Percentiles rank a stretch among this genome's conserved stretches.
These are phyloP conservation scores for Pisolithus marmoratus DNA, from an alignment of 768 basidiomycete species.

Conservation along the genomic window DNA sequence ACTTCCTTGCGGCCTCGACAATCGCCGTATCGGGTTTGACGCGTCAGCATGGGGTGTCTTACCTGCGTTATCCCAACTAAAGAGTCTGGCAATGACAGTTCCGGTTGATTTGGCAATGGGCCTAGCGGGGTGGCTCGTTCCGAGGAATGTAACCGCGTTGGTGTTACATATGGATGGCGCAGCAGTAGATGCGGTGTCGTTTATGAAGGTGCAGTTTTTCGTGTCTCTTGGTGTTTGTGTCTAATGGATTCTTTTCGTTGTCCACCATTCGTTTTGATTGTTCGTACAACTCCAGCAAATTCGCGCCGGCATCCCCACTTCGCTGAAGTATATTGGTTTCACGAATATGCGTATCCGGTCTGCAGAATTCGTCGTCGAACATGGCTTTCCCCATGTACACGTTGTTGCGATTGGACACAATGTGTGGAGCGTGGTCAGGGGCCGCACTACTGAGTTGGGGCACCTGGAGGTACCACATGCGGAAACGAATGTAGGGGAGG, in stretches of 20 bases:
- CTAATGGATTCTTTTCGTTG: background rate
- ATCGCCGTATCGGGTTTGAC: slow-evolving; percentile 57
- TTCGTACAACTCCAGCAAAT: slow-evolving; percentile 42
- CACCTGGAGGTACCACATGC: background rate
- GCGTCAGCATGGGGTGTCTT: slow-evolving; percentile 68
- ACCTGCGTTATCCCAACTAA: slow-evolving; percentile 47
- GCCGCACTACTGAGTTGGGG: no score
- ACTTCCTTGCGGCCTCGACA: slow-evolving; percentile 33
- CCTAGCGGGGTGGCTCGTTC: slow-evolving; percentile 66
- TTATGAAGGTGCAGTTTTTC: slow-evolving; percentile 34
- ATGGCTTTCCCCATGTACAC: slow-evolving; percentile 57
- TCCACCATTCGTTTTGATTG: no score
- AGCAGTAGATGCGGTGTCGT: slow-evolving; percentile 36
- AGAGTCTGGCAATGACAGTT: slow-evolving; percentile 54
- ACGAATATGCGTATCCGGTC: slow-evolving; percentile 41
- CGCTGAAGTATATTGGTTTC: slow-evolving; percentile 51
- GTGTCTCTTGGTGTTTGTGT: background rate
- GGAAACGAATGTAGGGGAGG: background rate
- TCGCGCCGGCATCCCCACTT: slow-evolving; percentile 48
- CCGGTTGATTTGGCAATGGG: slow-evolving; percentile 58
- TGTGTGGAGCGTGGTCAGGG: slow-evolving; percentile 45
- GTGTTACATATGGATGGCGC: slow-evolving; percentile 34
- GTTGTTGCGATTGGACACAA: slow-evolving; percentile 49
- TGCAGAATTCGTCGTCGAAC: slow-evolving; percentile 42
- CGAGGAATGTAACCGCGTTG: slow-evolving; percentile 44